These are phyloP conservation scores for Blepharisma stoltei DNA, from an alignment of 73 alveolate genomes.

Conservation along the genomic window DNA sequence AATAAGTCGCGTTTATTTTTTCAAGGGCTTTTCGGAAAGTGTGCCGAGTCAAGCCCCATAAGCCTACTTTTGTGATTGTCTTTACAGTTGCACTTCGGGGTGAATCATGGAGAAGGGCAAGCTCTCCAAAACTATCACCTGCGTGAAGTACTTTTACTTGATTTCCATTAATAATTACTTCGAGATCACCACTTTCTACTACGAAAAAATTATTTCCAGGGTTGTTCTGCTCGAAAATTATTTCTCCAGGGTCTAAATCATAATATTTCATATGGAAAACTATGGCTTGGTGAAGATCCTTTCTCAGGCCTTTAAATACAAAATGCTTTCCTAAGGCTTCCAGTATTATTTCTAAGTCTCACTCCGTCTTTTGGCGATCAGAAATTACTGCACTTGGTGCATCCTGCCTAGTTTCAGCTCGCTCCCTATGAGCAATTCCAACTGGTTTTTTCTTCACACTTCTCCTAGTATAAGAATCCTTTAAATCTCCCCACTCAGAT, in stretches of 20 bases:
- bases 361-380: background rate
- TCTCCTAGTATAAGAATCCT: too few relatives aligned
- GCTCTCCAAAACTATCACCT: constrained; percentile 68
- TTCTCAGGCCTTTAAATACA: too few relatives aligned
- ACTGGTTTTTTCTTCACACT: too few relatives aligned
- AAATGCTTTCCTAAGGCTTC: too few relatives aligned
- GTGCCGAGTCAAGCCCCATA: constrained; percentile 85
- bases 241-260: background rate
- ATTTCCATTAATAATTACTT: constrained; percentile 19
- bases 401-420: background rate
- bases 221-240: background rate
- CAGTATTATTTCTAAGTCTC: too few relatives aligned
- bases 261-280: background rate
- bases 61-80: constrained; percentile 57
- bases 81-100: constrained; percentile 55
- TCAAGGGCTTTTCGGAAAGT: constrained; percentile 69
- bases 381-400: background rate
- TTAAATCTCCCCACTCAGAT: too few relatives aligned
- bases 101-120: constrained; percentile 53
- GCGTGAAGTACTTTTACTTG: background rate
- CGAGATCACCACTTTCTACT: background rate
- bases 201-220: constrained; percentile 11
- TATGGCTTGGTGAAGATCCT: too few relatives aligned
- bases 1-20: constrained; percentile 33
- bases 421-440: too few relatives aligned